phyloP scores from a whole-genome alignment of 768 basidiomycete species.

The Dentipellis fragilis region DNA sequence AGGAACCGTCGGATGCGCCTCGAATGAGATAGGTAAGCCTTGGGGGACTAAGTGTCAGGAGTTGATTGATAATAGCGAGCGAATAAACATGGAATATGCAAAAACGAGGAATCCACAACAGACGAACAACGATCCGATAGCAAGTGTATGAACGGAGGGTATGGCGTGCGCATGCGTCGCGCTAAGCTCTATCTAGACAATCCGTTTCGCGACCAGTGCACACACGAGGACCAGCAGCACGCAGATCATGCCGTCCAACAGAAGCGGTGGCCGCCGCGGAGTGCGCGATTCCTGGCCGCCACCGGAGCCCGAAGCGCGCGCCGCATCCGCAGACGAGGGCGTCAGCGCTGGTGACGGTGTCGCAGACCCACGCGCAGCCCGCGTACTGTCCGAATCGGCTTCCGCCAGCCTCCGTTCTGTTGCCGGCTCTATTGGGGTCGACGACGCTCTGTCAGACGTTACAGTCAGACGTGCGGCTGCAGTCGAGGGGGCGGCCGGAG shows the following conservation, averaged over 20 bases:
- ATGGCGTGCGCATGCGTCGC: background rate
- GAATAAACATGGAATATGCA: too few species aligned
- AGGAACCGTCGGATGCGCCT: background rate
- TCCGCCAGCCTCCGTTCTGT: background rate
- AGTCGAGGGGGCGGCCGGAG: too few species aligned
- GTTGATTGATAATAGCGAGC: too few species aligned
- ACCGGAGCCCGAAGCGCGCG: background rate
- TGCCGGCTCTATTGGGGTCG: background rate
- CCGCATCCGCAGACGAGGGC: background rate
- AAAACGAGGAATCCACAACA: too few species aligned
- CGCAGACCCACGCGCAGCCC: too few species aligned
- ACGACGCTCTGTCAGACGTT: too few species aligned
- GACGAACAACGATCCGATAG: too few species aligned
- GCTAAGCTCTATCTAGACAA: slow-evolving; percentile 21
- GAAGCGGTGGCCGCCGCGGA: slow-evolving; percentile 38
- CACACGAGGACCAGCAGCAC: slow-evolving; percentile 59
- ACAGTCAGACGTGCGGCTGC: too few species aligned
- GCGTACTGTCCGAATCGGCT: background rate
- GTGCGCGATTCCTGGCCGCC: background rate
- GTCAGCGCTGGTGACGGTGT: background rate
- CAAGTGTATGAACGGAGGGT: too few species aligned
- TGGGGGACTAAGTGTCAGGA: too few species aligned
- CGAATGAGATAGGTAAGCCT: background rate
- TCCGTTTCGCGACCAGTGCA: slow-evolving; percentile 56
- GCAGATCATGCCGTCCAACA: slow-evolving; percentile 68